Conservation (phyloP, 1,284 basidiomycete genomes). For the Kalmanozyma brasiliensis region DNA sequence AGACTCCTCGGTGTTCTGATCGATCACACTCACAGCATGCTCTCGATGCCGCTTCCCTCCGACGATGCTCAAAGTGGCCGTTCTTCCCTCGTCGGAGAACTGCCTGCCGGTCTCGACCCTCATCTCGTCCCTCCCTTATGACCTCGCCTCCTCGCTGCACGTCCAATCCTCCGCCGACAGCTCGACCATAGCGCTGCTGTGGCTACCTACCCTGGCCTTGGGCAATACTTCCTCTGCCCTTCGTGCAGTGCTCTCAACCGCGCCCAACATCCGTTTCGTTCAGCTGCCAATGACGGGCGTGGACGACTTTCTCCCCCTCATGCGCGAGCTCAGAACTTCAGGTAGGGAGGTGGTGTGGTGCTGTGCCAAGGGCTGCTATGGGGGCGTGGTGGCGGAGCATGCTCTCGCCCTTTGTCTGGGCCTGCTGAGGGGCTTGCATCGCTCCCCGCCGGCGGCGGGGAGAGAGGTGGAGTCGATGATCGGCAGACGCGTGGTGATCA, state of each 20-base stretch:
- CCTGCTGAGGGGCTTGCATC: slow-evolving; percentile 13
- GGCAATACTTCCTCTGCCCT: slow-evolving; percentile 13
- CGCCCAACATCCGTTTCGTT: slow-evolving; percentile 23
- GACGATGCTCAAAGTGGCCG: slow-evolving; percentile 10
- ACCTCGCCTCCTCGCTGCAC: neutral
- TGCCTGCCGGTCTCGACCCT: too few species aligned
- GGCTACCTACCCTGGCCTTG: slow-evolving; percentile 21
- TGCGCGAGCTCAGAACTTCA: neutral
- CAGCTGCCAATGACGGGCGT: slow-evolving; percentile 59
- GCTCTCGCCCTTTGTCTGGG: slow-evolving; percentile 35
- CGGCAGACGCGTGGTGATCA: slow-evolving; percentile 23
- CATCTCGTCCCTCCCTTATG: too few species aligned
- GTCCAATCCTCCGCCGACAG: neutral
- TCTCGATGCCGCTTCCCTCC: neutral
- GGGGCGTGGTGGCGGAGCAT: slow-evolving; percentile 52
- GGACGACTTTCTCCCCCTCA: slow-evolving; percentile 33
- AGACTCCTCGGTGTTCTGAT: too few species aligned
- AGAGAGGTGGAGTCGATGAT: slow-evolving; percentile 10
- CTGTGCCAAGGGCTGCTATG: slow-evolving; percentile 53
- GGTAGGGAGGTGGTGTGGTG: slow-evolving; percentile 32
- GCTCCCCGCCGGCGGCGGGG: neutral
- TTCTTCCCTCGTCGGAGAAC: slow-evolving; percentile 8
- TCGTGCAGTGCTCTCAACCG: neutral
- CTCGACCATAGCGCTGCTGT: slow-evolving; percentile 8
- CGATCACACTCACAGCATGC: neutral